Evolutionary conservation across 345 rosid species (phyloP).

Genomic region (Moricandia arvensis): DNA sequence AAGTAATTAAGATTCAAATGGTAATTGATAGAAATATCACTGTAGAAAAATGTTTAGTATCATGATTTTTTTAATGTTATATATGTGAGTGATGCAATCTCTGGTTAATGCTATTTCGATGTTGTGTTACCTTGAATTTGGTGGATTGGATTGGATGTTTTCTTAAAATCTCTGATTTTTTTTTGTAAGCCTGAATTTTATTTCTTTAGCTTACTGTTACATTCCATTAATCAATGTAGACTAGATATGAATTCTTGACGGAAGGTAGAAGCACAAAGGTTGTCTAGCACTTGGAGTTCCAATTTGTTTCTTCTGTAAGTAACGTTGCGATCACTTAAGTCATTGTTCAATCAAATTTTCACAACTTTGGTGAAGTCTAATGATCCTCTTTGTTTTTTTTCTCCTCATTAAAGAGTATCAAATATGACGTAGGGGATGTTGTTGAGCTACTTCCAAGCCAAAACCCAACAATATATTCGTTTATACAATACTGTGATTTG

Average conservation of each 20-base stretch:
- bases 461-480: constrained; percentile 58
- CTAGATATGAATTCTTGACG: constrained; percentile 58
- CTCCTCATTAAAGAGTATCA: constrained; percentile 43
- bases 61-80: no score
- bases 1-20: no score
- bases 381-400: neutral
- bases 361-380: constrained; percentile 1
- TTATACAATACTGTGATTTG: constrained; percentile 66
- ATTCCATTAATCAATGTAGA: constrained; percentile 41
- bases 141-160: no score
- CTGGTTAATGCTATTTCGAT: no score
- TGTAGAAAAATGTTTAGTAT: no score
- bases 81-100: no score
- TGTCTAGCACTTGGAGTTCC: constrained; percentile 89
- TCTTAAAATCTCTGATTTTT: no score
- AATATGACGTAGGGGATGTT: constrained; percentile 81
- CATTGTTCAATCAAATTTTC: neutral
- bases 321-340: constrained; percentile 16
- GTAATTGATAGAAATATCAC: no score
- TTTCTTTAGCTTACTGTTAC: constrained; percentile 7
- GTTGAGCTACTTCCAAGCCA: constrained; percentile 86
- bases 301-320: constrained; percentile 69
- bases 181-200: neutral
- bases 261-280: constrained; percentile 62
- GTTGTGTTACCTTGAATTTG: no score